Conservation (phyloP, 2,329 filamentous ascomycete species). For the Coniochaeta sp. region DNA sequence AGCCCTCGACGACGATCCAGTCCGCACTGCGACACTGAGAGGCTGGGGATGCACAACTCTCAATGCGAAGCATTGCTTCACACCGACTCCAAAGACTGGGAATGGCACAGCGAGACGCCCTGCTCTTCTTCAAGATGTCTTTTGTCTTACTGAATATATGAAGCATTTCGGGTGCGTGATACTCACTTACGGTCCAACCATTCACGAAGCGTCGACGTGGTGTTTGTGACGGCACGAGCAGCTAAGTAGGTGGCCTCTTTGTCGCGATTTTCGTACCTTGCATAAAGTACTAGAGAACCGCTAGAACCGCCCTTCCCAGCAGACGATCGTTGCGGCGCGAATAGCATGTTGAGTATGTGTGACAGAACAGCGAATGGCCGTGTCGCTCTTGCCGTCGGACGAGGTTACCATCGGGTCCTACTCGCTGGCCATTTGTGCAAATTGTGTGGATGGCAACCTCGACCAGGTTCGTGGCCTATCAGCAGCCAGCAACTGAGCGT, state of each 20-base stretch:
- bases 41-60: neutral
- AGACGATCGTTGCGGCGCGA: neutral
- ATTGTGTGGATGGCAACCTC: constrained; percentile 13
- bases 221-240: neutral
- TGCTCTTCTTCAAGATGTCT: neutral
- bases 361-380: constrained; percentile 1
- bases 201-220: neutral
- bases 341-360: constrained; percentile 3
- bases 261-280: neutral
- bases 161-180: neutral
- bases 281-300: neutral
- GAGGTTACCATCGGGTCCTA: neutral
- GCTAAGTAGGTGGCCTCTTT: neutral
- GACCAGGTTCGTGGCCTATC: constrained; percentile 9
- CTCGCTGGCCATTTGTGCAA: constrained; percentile 6
- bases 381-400: constrained; percentile 1
- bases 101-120: neutral
- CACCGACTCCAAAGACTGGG: neutral
- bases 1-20: neutral
- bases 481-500: constrained; percentile 1
- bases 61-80: neutral
- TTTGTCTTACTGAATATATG: neutral
- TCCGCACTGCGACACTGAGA: neutral
- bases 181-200: neutral
- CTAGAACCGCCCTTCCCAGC: neutral